Conservation (phyloP, 306 rosid genomes). For the Lotus japonicus region DNA sequence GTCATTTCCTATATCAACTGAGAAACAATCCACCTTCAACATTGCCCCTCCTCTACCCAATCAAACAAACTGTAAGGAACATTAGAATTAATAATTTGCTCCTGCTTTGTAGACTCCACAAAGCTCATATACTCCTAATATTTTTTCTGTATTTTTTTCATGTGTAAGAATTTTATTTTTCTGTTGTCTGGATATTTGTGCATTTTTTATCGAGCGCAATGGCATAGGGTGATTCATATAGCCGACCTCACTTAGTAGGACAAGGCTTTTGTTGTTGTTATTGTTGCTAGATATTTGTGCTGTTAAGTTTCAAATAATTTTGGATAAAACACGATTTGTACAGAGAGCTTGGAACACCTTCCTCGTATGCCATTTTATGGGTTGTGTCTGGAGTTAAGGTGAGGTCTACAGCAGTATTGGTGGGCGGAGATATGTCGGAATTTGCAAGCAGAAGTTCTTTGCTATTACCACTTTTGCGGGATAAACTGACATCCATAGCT, state of each 20-base stretch:
- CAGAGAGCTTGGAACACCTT: background rate
- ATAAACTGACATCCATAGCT: background rate
- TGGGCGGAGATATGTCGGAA: background rate
- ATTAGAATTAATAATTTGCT: background rate
- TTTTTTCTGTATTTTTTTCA: background rate
- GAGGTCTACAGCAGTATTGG: background rate
- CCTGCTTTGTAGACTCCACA: background rate
- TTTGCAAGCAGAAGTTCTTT: background rate
- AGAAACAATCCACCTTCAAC: background rate
- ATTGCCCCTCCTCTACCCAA: background rate
- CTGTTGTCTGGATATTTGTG: background rate
- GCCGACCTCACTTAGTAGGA: too few species aligned
- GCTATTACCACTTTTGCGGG: background rate
- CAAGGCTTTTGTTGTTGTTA: too few species aligned
- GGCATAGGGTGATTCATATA: too few species aligned
- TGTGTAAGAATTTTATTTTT: background rate
- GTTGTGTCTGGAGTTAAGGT: background rate
- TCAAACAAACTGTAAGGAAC: background rate
- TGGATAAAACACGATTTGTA: background rate
- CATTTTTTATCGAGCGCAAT: too few species aligned
- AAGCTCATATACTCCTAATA: background rate
- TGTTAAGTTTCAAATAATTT: background rate
- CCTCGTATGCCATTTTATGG: background rate
- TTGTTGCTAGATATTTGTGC: background rate
- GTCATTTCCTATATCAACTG: background rate